These are phyloP conservation scores for Cladorrhinum sp. DNA, from an alignment of 2,329 filamentous ascomycete genomes.

Conservation along the genomic window DNA sequence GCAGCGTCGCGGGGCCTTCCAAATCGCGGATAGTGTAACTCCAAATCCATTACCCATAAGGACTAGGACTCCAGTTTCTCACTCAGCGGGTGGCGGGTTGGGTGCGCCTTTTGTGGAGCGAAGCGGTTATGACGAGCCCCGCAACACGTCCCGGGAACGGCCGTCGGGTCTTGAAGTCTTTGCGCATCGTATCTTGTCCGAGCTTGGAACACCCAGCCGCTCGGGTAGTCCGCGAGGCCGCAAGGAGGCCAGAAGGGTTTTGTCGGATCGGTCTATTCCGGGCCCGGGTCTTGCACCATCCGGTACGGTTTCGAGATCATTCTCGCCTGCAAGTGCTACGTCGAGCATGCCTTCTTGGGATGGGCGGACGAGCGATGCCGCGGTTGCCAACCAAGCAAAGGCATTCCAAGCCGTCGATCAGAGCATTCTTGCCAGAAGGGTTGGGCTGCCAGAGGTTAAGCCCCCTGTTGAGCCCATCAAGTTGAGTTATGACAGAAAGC, in stretches of 20 bases:
- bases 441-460: constrained; percentile 47
- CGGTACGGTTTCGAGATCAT: constrained; percentile 33
- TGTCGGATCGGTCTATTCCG: constrained; percentile 28
- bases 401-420: constrained; percentile 65
- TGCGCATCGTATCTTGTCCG: constrained; percentile 60
- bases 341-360: constrained; percentile 28
- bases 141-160: constrained; percentile 50
- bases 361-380: constrained; percentile 28
- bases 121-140: constrained; percentile 42
- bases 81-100: constrained; percentile 20
- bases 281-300: constrained; percentile 27
- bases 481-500: constrained; percentile 41
- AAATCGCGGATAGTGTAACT: constrained; percentile 49
- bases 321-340: constrained; percentile 39
- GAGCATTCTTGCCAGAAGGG: constrained; percentile 54
- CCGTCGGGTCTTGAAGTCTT: constrained; percentile 58
- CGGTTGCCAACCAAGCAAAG: constrained; percentile 51
- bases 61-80: constrained; percentile 16
- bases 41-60: constrained; percentile 28
- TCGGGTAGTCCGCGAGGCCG: constrained; percentile 49
- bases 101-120: constrained; percentile 37
- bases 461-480: constrained; percentile 43
- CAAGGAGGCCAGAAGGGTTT: constrained; percentile 41
- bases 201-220: constrained; percentile 54
- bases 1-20: constrained; percentile 62